Evolutionary conservation across 139 green algal species (phyloP), one percentile per base, ranked within the genome.

Genomic region (Micromonas commoda): DNA sequence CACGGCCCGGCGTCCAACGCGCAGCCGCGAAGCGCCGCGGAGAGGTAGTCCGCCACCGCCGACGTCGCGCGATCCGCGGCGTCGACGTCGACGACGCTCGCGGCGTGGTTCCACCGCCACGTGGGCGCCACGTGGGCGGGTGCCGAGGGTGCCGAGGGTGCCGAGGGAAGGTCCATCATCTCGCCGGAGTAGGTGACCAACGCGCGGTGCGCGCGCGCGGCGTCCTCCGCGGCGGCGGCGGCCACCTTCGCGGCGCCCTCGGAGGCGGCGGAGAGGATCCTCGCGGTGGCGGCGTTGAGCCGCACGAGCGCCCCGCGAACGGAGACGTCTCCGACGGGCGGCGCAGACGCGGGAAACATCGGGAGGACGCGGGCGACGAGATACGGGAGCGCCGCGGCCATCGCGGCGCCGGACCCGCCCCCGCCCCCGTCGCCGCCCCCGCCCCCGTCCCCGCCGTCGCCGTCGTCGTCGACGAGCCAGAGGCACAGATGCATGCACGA

Each of bases 281-380:
- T 9, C 9, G 9, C 9, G 9, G 45, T 57, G 9, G 45, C 45
- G 45, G 16, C 45, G 45, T 57, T 57, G 45, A 23, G 16, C 45
- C 9, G 9, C 45, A 57, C 45, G 45, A 57, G 63, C 63, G 63
- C 28, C 2, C 28, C 21, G 63, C 63, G 28, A 3, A 21, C 31
- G 6, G 28, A 1, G 63, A 1, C 63, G 63, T 26, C 5, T 0
- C 63, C 63, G 63, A 16, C 63, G 63, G 28, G 16, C 63, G 63
- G 63, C 63, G 63, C 63, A 1, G 63, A 33, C 16, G 33, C 66
- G 29, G 66, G 66, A 73, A 70, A 70, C 3, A 26, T 26, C n/a
- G n/a, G 63, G 9, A 68, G 61, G 16, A 32, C 28, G 5, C 61
- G 61, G 16, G n/a, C 26, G 61, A 20, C 61, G 9, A 68, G 52